Conservation (phyloP, 164 flowering plant genomes). For the Pachysandra terminalis region DNA sequence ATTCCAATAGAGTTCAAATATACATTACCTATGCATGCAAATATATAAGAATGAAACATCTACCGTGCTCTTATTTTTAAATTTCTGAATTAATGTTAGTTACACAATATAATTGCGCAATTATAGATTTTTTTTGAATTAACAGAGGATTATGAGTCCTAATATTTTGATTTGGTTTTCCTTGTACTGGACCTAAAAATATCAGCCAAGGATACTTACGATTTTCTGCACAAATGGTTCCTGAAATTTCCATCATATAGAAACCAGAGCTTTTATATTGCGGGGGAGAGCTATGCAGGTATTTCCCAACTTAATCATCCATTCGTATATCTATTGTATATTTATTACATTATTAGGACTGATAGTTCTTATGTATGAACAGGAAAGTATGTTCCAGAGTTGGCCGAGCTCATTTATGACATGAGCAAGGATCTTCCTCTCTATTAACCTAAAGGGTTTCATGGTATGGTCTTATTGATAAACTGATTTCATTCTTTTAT, state of each 20-base stretch:
- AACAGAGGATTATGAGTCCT: not conserved
- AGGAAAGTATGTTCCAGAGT: conserved; percentile 92
- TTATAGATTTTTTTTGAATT: too few relatives aligned
- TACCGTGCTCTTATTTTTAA: not conserved
- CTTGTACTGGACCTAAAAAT: not conserved
- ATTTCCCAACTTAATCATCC: conserved; percentile 2
- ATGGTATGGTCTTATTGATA: conserved; percentile 66
- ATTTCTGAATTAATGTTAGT: too few relatives aligned
- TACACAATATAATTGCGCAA: conserved; percentile 37
- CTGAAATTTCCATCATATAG: conserved; percentile 70
- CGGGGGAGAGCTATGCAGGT: conserved; percentile 99
- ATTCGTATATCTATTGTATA: not conserved
- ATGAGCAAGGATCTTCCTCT: conserved; percentile 61
- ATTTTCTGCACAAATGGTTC: conserved; percentile 85
- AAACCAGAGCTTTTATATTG: conserved; percentile 58
- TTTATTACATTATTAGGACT: not conserved
- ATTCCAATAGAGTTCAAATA: not conserved
- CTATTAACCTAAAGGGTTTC: conserved; percentile 73
- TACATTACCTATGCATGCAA: not conserved
- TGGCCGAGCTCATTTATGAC: conserved; percentile 83
- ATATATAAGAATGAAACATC: not conserved
- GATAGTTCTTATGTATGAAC: conserved; percentile 13
- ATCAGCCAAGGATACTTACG: conserved; percentile 73
- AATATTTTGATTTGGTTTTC: not conserved
- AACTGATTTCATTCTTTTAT: too few relatives aligned